Evolutionary conservation across 495 filamentous ascomycete genomes (phyloP), one percentile per base, ranked within the genome.

Genomic region (Pyrenopolyporus hunteri): DNA sequence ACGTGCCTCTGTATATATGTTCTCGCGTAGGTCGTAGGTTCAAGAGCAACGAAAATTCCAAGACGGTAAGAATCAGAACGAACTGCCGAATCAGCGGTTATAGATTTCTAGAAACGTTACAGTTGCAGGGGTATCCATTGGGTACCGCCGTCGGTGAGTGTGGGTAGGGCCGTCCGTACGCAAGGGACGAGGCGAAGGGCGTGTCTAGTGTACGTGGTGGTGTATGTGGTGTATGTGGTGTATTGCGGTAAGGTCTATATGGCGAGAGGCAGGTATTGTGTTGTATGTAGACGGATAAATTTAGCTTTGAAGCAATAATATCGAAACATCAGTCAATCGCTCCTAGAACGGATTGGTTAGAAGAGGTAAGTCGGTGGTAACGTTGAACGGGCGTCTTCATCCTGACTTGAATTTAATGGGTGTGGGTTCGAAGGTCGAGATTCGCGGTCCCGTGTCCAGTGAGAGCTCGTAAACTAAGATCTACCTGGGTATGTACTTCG

Each of bases 31-130:
- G 6, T 36, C n/a, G 31, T 31, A 35, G 26, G 11, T 42, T 57
- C 40, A 44, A 51, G 40, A 31, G 32, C n/a, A n/a, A 47, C 7
- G 19, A 47, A 19, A 25, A 56, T 54, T 47, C 37, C 4, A 35
- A 44, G 51, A 49, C 48, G 46, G 56, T 36, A 45, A 57, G 60
- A 56, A 53, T 49, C 49, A 64, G 52, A 45, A 31, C 29, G 54
- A 68, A 70, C 58, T 70, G 65, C 68, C 68, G 65, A 66, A 63
- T 66, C 57, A 57, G 45, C 46, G 49, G 31, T 52, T 48, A 40
- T 32, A 61, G 51, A 61, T 60, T 59, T 62, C 61, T 63, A 58
- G 68, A 68, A 68, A 70, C 68, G 68, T 70, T 70, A 67, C 68
- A 68, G 65, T 49, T 59, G 55, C 63, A 67, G 50, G 64, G 58